These are phyloP conservation scores for Plasmodium yoelii DNA, from an alignment of 169 alveolate genomes.

Conservation along the genomic window DNA sequence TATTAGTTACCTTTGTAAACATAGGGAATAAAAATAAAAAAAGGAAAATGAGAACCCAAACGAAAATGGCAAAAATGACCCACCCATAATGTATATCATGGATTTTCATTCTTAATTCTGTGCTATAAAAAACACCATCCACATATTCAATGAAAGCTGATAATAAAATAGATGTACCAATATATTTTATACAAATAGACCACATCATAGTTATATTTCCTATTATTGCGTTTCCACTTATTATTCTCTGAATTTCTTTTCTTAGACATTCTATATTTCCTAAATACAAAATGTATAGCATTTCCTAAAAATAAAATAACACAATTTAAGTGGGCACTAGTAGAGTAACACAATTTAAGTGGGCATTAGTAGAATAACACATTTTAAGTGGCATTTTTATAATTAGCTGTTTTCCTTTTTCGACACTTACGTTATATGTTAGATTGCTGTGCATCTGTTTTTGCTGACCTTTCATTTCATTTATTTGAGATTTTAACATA, in stretches of 20 bases:
- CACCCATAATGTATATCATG: conserved; percentile 70
- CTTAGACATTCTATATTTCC: conserved; percentile 83
- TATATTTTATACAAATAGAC: conserved; percentile 85
- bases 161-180: conserved; percentile 81
- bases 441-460: neutral
- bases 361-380: neutral
- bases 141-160: conserved; percentile 82
- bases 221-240: conserved; percentile 75
- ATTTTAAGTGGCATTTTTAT: neutral
- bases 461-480: neutral
- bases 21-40: conserved; percentile 36
- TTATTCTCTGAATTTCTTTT: conserved; percentile 77
- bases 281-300: conserved; percentile 75
- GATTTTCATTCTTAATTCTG: conserved; percentile 49
- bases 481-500: conserved; percentile 10
- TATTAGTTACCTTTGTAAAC: conserved; percentile 18
- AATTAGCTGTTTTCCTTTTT: neutral
- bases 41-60: conserved; percentile 53
- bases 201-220: conserved; percentile 79
- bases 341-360: neutral
- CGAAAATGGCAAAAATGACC: conserved; percentile 31
- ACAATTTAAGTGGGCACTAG: neutral
- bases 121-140: conserved; percentile 80
- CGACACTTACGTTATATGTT: conserved; percentile 36
- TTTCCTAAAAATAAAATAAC: neutral